phyloP scores from a whole-genome alignment of 177 flowering plant genomes.

The Tripterygium wilfordii region DNA sequence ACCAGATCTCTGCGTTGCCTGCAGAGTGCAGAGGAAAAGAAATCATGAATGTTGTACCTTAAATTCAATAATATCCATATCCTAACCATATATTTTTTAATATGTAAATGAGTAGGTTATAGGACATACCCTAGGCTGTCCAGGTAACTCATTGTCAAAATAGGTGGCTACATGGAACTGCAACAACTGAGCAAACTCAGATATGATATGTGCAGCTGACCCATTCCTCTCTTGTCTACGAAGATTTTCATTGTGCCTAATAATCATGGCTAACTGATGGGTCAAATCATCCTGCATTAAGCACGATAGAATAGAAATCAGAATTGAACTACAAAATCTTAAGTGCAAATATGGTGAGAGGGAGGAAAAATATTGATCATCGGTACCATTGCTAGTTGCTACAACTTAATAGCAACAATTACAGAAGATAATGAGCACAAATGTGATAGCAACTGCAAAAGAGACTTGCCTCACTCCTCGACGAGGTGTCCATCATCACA shows the following conservation, averaged over 20 bases:
- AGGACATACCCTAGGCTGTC: slow-evolving; percentile 85
- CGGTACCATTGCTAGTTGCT: too few species aligned
- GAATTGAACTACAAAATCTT: neutral
- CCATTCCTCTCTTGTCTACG: slow-evolving; percentile 91
- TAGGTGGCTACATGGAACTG: slow-evolving; percentile 93
- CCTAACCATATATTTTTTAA: too few species aligned
- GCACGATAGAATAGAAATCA: slow-evolving; percentile 6
- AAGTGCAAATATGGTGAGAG: neutral
- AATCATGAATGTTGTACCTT: too few species aligned
- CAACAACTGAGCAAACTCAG: slow-evolving; percentile 83
- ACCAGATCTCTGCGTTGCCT: slow-evolving; percentile 98
- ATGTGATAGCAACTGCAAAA: neutral
- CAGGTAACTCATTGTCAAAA: slow-evolving; percentile 97
- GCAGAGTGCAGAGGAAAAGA: slow-evolving; percentile 7
- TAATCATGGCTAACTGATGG: slow-evolving; percentile 92
- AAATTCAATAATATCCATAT: too few species aligned
- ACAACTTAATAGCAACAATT: neutral
- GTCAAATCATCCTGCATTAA: slow-evolving; percentile 83
- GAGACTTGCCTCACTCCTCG: slow-evolving; percentile 86
- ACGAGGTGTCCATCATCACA: slow-evolving; percentile 98
- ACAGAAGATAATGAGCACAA: neutral
- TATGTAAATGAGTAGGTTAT: neutral
- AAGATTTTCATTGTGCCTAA: slow-evolving; percentile 84
- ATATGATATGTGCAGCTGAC: slow-evolving; percentile 88
- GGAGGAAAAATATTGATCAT: too few species aligned